Evolutionary conservation across 2,329 filamentous ascomycete genomes (phyloP).

Genomic region (Acrodontium crateriforme): DNA sequence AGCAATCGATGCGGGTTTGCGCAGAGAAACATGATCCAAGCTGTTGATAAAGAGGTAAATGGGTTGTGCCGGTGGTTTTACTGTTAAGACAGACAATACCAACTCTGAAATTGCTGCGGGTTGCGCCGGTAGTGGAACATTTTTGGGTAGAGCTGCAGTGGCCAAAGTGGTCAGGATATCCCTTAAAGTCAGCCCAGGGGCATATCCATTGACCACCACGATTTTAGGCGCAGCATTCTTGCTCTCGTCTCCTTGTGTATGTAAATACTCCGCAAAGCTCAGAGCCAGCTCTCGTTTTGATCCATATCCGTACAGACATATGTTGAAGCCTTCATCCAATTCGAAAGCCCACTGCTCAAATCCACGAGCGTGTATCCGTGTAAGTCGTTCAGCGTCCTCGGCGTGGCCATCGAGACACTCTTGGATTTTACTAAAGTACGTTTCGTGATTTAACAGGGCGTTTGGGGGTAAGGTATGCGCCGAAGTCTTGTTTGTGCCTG

Average conservation of each 20-base stretch:
- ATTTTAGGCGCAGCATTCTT: constrained; percentile 39
- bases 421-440: constrained; percentile 64
- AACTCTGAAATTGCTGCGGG: constrained; percentile 54
- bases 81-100: constrained; percentile 47
- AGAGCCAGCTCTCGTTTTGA: constrained; percentile 68
- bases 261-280: constrained; percentile 60
- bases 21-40: constrained; percentile 65
- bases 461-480: constrained; percentile 68
- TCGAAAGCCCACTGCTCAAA: constrained; percentile 93
- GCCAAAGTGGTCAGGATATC: constrained; percentile 59
- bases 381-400: constrained; percentile 55
- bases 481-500: constrained; percentile 69
- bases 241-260: constrained; percentile 41
- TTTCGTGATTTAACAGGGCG: constrained; percentile 71
- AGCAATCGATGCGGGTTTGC: constrained; percentile 54
- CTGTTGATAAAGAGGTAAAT: constrained; percentile 52
- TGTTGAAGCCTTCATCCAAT: constrained; percentile 68
- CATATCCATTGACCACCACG: constrained; percentile 78
- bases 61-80: constrained; percentile 25
- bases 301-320: constrained; percentile 86
- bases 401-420: constrained; percentile 55
- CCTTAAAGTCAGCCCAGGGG: constrained; percentile 49
- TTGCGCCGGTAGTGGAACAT: constrained; percentile 45
- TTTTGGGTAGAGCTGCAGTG: constrained; percentile 40
- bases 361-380: constrained; percentile 61